Evolutionary conservation across 2,329 filamentous ascomycete genomes (phyloP), one percentile per base, ranked within the genome.

Genomic region (Ceratocystis albifundus): DNA sequence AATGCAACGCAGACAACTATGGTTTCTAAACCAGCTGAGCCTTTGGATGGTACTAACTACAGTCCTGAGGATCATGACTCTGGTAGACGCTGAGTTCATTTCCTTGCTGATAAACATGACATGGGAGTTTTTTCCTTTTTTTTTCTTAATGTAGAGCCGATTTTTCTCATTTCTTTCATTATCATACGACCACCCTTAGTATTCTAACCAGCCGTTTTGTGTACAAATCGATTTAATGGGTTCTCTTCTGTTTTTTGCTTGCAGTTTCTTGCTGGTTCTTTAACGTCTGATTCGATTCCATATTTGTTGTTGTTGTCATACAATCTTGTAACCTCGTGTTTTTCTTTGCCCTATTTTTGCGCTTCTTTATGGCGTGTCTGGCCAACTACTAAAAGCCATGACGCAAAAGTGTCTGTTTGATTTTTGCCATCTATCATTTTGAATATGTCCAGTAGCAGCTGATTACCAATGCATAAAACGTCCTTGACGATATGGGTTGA

Each of bases 11-110:
- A 81, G 74, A 83, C 81, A 22, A 79, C 80, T 45, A 85, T 85
- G 82, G 80, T 79, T 36, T 80, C 80, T 48, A 77, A 80, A 66
- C 77, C 79, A 1, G 77, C 79, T 4, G 75, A 77, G 17, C 80
- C 88, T 79, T 74, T 89, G 20, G 87, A 86, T 25, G 86, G 88
- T 74, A 89, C 86, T 44, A 87, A 78, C 71, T 89, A 89, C 71
- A 82, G 84, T 30, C 86, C 86, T 1, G 55, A 59, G 55, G 87
- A 89, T 55, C 78, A 84, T 65, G 81, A 84, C 65, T 68, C 63
- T 55, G 25, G 45, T 36, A 46, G 62, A 30, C 17, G 22, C 5
- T 64, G 30, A 30, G 44, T 36, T 25, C 41, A 12, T 4, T 41
- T 41, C 36, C 10, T 41, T 41, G 36, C 36, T 15, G 36, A 12